A percentile compares a stretch with the other conserved stretches of the same genome.
These are phyloP conservation scores for Trametes elegans DNA, from an alignment of 768 basidiomycete genomes.

Conservation along the genomic window DNA sequence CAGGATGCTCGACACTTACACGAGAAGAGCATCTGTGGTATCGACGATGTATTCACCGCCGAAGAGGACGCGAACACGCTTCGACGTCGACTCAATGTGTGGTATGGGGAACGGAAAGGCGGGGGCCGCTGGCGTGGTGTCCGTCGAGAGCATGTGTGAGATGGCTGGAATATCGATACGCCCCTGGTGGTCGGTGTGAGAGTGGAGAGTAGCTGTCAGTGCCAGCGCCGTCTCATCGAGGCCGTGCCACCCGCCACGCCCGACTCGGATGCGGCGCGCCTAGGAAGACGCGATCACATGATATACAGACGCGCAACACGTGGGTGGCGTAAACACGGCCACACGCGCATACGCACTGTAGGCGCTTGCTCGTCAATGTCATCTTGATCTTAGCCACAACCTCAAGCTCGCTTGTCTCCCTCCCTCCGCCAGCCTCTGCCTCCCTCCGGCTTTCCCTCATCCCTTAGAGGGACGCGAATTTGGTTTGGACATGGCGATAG, in stretches of 20 bases:
- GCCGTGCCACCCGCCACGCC: background rate
- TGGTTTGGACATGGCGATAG: background rate
- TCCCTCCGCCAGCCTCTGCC: background rate
- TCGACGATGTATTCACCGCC: slow-evolving; percentile 53
- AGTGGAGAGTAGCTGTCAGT: slow-evolving; percentile 7
- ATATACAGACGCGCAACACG: slow-evolving; percentile 7
- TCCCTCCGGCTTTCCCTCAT: too few relatives aligned
- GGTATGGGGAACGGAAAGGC: slow-evolving; percentile 38
- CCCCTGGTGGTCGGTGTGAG: background rate
- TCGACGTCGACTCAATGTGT: slow-evolving; percentile 46
- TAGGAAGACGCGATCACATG: slow-evolving; percentile 20
- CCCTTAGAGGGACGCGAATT: too few relatives aligned
- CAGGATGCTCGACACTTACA: slow-evolving; percentile 41
- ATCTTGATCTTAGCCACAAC: slow-evolving; percentile 4
- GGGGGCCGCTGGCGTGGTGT: background rate
- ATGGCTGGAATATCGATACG: background rate
- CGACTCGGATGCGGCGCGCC: slow-evolving; percentile 1
- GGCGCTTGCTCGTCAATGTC: background rate
- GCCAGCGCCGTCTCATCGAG: background rate
- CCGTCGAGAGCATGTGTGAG: background rate
- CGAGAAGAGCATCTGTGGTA: slow-evolving; percentile 53
- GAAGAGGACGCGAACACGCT: slow-evolving; percentile 54
- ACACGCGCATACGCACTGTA: background rate
- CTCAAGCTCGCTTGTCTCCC: background rate
- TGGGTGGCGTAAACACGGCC: slow-evolving; percentile 11